A percentile compares a stretch with the other conserved stretches of the same genome.
These are phyloP conservation scores for Lichina pygmaea DNA, from an alignment of 495 filamentous ascomycete species.

Conservation along the genomic window DNA sequence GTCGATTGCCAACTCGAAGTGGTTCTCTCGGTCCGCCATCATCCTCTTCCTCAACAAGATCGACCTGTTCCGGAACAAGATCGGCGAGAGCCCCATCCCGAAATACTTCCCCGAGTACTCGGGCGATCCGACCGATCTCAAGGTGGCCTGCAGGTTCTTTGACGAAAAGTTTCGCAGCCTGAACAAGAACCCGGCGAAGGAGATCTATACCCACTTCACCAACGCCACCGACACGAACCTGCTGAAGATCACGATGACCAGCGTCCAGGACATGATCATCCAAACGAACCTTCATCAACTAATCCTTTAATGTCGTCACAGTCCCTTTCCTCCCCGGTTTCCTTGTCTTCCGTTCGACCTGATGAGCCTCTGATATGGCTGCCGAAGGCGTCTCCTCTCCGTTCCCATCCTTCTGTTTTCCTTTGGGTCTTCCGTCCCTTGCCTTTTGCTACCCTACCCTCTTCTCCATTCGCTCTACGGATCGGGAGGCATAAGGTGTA, in stretches of 20 bases:
- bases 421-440: too few relatives aligned
- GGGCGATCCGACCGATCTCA: conserved; percentile 25
- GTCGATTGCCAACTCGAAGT: conserved; percentile 87
- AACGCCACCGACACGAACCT: conserved; percentile 90
- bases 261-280: conserved; percentile 97
- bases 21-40: conserved; percentile 88
- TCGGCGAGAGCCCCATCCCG: conserved; percentile 51
- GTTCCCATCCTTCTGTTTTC: too few relatives aligned
- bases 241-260: conserved; percentile 89
- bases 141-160: conserved; percentile 56
- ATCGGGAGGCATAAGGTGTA: too few relatives aligned
- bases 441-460: too few relatives aligned
- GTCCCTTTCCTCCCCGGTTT: neutral
- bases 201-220: conserved; percentile 83
- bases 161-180: conserved; percentile 70
- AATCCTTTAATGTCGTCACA: conserved; percentile 34
- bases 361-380: too few relatives aligned
- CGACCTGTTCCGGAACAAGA: conserved; percentile 85
- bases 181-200: conserved; percentile 60
- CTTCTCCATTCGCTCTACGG: too few relatives aligned
- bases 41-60: conserved; percentile 99
- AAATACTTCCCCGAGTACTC: conserved; percentile 87
- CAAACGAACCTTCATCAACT: conserved; percentile 88
- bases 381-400: too few relatives aligned
- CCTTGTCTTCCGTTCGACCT: neutral